Evolutionary conservation across 164 flowering plant species (phyloP).

Genomic region (Protea cynaroides): DNA sequence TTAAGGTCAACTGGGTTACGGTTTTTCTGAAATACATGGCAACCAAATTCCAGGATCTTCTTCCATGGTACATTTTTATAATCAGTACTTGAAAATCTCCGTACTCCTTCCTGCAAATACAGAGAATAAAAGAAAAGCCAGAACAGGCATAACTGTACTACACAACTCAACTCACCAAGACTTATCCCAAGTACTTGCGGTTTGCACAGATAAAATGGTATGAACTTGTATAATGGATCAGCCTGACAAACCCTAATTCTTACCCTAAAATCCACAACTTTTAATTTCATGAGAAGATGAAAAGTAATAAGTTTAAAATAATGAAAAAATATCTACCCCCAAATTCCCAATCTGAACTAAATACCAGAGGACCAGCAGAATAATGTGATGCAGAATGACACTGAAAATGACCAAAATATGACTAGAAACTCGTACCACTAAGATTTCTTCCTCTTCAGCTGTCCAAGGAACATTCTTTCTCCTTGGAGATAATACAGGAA

Average conservation of each 20-base stretch:
- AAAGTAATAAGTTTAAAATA: not conserved
- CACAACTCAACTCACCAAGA: not conserved
- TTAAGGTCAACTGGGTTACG: slow-evolving; percentile 10
- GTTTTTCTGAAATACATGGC: slow-evolving; percentile 5
- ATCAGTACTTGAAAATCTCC: slow-evolving; percentile 1
- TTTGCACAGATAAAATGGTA: too few species aligned
- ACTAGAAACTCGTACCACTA: slow-evolving; percentile 18
- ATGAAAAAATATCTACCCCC: too few species aligned
- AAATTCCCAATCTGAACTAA: too few species aligned
- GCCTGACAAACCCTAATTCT: not conserved
- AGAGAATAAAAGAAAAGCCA: not conserved
- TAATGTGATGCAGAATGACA: too few species aligned
- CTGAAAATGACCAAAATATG: not conserved
- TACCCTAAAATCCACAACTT: not conserved
- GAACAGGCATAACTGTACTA: not conserved
- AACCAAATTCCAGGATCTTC: slow-evolving; percentile 9
- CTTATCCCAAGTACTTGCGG: too few species aligned
- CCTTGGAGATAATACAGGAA: slow-evolving; percentile 2
- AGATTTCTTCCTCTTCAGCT: slow-evolving; percentile 17
- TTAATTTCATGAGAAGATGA: not conserved
- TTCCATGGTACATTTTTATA: slow-evolving; percentile 10
- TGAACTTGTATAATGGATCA: too few species aligned
- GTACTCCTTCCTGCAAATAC: slow-evolving; percentile 12
- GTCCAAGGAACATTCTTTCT: slow-evolving; percentile 18
- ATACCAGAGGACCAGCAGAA: too few species aligned